Evolutionary conservation across 2,329 filamentous ascomycete species (phyloP).

Genomic region (Colletotrichum viniferum): DNA sequence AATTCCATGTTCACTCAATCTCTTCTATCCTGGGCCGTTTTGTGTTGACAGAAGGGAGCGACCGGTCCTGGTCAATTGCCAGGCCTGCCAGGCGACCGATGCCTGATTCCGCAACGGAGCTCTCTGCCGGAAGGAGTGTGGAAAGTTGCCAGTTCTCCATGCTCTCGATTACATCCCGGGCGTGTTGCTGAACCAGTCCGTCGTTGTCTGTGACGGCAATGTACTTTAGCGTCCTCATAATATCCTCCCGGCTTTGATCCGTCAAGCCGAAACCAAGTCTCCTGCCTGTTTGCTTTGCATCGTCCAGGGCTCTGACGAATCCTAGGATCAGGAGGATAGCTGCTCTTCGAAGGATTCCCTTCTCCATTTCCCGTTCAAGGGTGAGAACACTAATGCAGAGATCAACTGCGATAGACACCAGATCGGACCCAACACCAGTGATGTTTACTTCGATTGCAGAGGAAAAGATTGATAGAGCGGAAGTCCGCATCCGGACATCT

Average conservation of each 20-base stretch:
- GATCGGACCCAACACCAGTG: constrained; percentile 54
- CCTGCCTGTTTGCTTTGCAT: constrained; percentile 49
- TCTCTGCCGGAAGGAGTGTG: constrained; percentile 43
- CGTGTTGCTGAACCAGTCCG: constrained; percentile 70
- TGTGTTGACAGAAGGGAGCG: background rate
- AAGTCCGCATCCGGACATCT: constrained; percentile 67
- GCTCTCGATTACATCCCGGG: constrained; percentile 69
- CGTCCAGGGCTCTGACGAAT: constrained; percentile 64
- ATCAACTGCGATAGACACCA: constrained; percentile 64
- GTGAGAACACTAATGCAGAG: constrained; percentile 66
- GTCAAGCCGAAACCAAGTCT: constrained; percentile 59
- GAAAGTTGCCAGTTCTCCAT: constrained; percentile 66
- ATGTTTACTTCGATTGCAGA: constrained; percentile 65
- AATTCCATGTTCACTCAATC: constrained; percentile 50
- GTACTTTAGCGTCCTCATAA: constrained; percentile 67
- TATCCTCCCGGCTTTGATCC: constrained; percentile 61
- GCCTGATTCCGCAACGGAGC: background rate
- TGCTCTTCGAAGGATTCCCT: constrained; percentile 69
- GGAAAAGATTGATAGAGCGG: constrained; percentile 70
- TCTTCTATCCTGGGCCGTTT: constrained; percentile 58
- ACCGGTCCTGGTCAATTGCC: constrained; percentile 7
- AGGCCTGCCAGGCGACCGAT: constrained; percentile 9
- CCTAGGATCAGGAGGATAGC: constrained; percentile 68
- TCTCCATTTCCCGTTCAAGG: constrained; percentile 63
- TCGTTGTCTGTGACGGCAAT: constrained; percentile 70